phyloP scores from a whole-genome alignment of 1,284 basidiomycete species.

The Ceratorhiza oryzae-sativae region DNA sequence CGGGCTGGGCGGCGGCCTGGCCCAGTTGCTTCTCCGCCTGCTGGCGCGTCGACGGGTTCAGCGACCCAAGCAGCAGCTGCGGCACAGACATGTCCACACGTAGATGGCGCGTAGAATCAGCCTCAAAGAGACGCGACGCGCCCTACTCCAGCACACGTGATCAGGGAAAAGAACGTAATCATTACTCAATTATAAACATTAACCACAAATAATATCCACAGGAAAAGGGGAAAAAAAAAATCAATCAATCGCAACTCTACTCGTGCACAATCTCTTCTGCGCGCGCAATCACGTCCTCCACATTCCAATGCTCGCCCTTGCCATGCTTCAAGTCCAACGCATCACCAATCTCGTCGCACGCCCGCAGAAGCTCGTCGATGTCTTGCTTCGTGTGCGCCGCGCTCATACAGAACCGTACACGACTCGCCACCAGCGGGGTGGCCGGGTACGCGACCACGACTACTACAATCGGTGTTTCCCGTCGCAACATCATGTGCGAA shows the following conservation, averaged over 20 bases:
- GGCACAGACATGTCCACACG: conserved; percentile 51
- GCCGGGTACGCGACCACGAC: conserved; percentile 94
- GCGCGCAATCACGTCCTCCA: conserved; percentile 78
- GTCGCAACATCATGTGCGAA: conserved; percentile 85
- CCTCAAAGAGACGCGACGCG: conserved; percentile 26
- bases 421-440: conserved; percentile 87
- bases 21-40: conserved; percentile 80
- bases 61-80: conserved; percentile 71
- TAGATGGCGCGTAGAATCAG: not conserved
- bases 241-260: not conserved
- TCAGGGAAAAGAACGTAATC: not conserved
- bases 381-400: conserved; percentile 98
- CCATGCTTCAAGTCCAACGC: conserved; percentile 86
- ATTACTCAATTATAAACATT: conserved; percentile 30
- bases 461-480: conserved; percentile 81
- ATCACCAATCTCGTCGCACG: conserved; percentile 93
- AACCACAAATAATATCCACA: conserved; percentile 3
- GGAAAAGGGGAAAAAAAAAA: not conserved
- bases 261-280: conserved; percentile 78
- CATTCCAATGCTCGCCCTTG: conserved; percentile 75
- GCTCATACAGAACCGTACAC: conserved; percentile 94
- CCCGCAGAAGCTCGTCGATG: conserved; percentile 84
- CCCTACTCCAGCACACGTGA: conserved; percentile 26
- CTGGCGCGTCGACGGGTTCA: conserved; percentile 75
- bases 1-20: conserved; percentile 69